These are phyloP conservation scores for Colletotrichum falcatum DNA, from an alignment of 2,329 filamentous ascomycete genomes.

Conservation along the genomic window DNA sequence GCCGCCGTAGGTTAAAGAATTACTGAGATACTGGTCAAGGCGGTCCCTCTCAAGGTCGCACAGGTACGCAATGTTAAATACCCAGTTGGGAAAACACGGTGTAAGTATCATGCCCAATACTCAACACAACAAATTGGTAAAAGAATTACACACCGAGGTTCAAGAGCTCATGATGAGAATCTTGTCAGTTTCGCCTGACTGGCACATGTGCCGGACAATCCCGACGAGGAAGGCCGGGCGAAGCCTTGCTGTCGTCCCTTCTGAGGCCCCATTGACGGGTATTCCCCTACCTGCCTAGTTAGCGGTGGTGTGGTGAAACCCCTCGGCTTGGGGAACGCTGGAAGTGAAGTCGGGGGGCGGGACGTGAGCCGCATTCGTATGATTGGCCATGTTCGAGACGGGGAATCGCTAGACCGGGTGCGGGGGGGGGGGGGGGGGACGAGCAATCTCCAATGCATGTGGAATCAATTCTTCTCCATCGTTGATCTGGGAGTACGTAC, in stretches of 20 bases:
- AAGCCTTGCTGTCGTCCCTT: background rate
- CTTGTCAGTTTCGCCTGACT: background rate
- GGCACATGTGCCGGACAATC: background rate
- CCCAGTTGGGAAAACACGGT: too few species aligned
- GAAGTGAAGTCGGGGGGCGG: background rate
- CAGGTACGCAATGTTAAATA: too few species aligned
- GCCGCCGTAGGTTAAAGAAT: background rate
- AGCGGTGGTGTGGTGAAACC: too few species aligned
- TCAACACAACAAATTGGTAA: too few species aligned
- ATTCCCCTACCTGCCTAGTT: background rate
- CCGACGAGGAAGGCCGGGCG: background rate
- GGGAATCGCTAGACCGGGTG: background rate
- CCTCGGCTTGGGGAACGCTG: background rate
- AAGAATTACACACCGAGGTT: background rate
- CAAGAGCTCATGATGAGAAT: background rate
- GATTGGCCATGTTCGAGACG: background rate
- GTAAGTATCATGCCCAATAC: too few species aligned
- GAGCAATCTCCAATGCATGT: conserved; percentile 1
- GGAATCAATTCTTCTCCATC: background rate
- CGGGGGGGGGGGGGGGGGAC: background rate
- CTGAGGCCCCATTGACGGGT: background rate
- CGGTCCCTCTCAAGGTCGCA: too few species aligned
- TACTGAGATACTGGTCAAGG: too few species aligned
- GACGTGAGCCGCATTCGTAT: background rate
- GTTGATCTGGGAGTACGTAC: background rate